Evolutionary conservation across 2,329 filamentous ascomycete genomes (phyloP), one percentile per base, ranked within the genome.

Genomic region (Xylariaceae sp.): DNA sequence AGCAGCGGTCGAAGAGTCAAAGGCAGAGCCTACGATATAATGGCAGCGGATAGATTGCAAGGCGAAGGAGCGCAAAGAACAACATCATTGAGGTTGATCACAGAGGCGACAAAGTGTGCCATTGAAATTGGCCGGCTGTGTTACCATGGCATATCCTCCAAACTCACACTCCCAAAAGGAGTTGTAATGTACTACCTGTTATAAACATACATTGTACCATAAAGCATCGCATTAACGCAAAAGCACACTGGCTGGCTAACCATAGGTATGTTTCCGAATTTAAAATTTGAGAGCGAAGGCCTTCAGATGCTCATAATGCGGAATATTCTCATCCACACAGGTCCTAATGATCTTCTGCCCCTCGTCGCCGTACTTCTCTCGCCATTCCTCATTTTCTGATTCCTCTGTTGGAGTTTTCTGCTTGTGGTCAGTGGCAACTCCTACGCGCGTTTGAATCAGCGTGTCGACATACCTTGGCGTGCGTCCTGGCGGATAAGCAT

Each of bases 261-360:
- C n/a, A n/a, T n/a, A n/a, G 22, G 7, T 27, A 27, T 27, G 22
- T 7, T 27, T 27, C 22, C 22, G 22, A 27, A 4, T 27, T 62
- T 68, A 82, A 54, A 81, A 72, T 68, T 81, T 80, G 62, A 90
- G 75, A 53, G 83, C 83, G 70, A 89, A 94, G 61, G 82, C 78
- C 78, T 87, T 91, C 68, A 94, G 71, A 65, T 91, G 90, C 69
- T 92, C 86, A 67, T 94, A 94, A 65, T 90, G 78, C 44, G 77
- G 74, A 42, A 88, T 72, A 62, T 90, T 91, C 47, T 79, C 83
- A 53, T 88, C 78, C 35, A 91, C 88, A 11, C 80, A 85, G 59
- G 83, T 74, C 52, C 83, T 75, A 63, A 94, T 92, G 42, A 85
- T 66, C 65, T 81, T 83, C 49, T 85, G 83, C 11, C 75, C 87